Conservation (phyloP, 1,139 yeast genomes). For the Saccharomyces pastorianus region DNA sequence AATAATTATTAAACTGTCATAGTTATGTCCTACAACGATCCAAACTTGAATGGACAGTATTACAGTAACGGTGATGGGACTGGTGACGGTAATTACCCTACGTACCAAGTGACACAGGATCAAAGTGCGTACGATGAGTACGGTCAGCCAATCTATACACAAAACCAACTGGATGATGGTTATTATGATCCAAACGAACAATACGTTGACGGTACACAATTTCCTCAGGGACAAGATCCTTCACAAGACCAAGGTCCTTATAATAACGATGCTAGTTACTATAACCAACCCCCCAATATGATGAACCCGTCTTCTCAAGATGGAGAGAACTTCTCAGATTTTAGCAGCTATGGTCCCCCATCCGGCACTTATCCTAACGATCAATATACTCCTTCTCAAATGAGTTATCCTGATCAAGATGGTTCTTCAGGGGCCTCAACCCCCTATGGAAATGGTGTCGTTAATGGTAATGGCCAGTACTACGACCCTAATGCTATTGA, state of each 20-base stretch:
- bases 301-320: slow-evolving; percentile 33
- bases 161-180: slow-evolving; percentile 8
- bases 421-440: slow-evolving; percentile 91
- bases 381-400: slow-evolving; percentile 75
- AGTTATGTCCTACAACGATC: background rate
- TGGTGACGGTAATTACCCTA: slow-evolving; percentile 8
- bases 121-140: slow-evolving; percentile 20
- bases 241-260: background rate
- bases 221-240: background rate
- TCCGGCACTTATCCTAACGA: slow-evolving; percentile 42
- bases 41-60: background rate
- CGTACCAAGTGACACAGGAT: slow-evolving; percentile 3
- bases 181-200: slow-evolving; percentile 13
- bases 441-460: slow-evolving; percentile 57
- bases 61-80: background rate
- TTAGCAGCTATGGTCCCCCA: slow-evolving; percentile 54
- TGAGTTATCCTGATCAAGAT: slow-evolving; percentile 65
- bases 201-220: slow-evolving; percentile 8
- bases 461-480: slow-evolving; percentile 6
- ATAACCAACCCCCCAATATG: slow-evolving; percentile 4
- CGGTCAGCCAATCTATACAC: slow-evolving; percentile 22
- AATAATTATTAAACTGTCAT: background rate
- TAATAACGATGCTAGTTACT: slow-evolving; percentile 11
- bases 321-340: slow-evolving; percentile 72
- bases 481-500: slow-evolving; percentile 59